phyloP scores from a whole-genome alignment of 2,329 filamentous ascomycete genomes.

The Ceratocystis eucalypticola region DNA sequence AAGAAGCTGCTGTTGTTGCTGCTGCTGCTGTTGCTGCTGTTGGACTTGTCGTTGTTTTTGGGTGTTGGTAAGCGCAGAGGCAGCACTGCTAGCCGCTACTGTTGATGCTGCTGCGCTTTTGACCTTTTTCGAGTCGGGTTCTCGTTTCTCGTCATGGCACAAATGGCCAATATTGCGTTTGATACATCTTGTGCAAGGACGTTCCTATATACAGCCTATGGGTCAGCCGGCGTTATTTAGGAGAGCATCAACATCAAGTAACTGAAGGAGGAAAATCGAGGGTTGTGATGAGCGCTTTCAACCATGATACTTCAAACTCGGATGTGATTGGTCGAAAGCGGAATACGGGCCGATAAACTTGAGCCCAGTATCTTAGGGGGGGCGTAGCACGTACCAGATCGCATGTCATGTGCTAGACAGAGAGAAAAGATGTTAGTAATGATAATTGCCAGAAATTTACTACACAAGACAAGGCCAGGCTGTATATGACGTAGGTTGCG shows the following conservation, averaged over 20 bases:
- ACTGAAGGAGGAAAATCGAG: conserved; percentile 22
- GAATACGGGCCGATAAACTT: background rate
- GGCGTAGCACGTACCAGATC: conserved; percentile 55
- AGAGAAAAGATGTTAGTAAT: conserved; percentile 9
- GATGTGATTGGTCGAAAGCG: background rate
- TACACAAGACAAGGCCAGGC: background rate
- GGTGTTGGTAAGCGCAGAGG: background rate
- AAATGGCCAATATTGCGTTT: conserved; percentile 98
- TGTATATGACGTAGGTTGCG: background rate
- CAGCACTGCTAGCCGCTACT: background rate
- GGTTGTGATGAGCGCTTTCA: background rate
- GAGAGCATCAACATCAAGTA: too few relatives aligned
- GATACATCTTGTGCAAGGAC: conserved; percentile 92
- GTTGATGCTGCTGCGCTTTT: conserved; percentile 48
- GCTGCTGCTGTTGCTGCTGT: conserved; percentile 24
- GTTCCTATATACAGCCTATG: conserved; percentile 46
- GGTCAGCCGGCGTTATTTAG: too few relatives aligned
- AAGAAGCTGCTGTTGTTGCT: conserved; percentile 25
- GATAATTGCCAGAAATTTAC: background rate
- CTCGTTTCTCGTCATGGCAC: conserved; percentile 93
- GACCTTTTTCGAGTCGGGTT: conserved; percentile 64
- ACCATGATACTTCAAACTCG: background rate
- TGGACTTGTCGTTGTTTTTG: conserved; percentile 25
- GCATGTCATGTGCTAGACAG: conserved; percentile 70
- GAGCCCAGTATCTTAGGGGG: too few relatives aligned